phyloP scores from a whole-genome alignment of 2,329 filamentous ascomycete genomes.

The Fusarium sp. region DNA sequence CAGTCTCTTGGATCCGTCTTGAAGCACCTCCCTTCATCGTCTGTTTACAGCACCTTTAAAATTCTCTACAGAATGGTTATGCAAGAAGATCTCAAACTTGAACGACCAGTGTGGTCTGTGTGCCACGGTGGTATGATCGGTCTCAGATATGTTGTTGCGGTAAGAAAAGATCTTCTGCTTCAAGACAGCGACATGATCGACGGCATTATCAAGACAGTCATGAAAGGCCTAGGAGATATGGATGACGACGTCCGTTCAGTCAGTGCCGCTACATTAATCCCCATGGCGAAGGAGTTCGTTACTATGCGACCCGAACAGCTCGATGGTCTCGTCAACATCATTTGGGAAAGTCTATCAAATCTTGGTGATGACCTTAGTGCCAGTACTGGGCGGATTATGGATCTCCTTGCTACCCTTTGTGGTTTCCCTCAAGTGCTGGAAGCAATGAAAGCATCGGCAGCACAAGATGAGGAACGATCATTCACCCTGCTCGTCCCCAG shows the following conservation, averaged over 20 bases:
- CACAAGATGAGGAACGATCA: conserved; percentile 83
- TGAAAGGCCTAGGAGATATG: conserved; percentile 89
- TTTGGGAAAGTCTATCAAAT: conserved; percentile 97
- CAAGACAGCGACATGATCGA: conserved; percentile 88
- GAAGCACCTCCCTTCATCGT: conserved; percentile 81
- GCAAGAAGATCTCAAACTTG: conserved; percentile 81
- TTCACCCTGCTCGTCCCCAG: conserved; percentile 93
- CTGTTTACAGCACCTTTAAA: conserved; percentile 85
- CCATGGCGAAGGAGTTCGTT: conserved; percentile 95
- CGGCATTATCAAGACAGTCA: conserved; percentile 89
- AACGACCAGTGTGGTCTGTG: conserved; percentile 87
- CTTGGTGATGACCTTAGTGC: conserved; percentile 97
- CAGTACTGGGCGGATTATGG: conserved; percentile 98
- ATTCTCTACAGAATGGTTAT: conserved; percentile 91
- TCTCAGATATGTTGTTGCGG: conserved; percentile 91
- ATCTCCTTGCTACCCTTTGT: conserved; percentile 93
- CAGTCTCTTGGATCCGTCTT: conserved; percentile 92
- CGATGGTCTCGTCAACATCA: conserved; percentile 87
- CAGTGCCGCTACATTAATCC: conserved; percentile 95
- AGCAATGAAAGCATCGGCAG: conserved; percentile 92
- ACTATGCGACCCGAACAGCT: conserved; percentile 82
- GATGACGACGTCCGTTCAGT: conserved; percentile 98
- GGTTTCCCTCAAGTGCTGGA: conserved; percentile 92
- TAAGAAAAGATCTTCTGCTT: conserved; percentile 90
- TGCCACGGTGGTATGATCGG: conserved; percentile 99